Base-by-base conservation (phyloP, 257 asterid genomes). In the Forsythia viridissima region DNA sequence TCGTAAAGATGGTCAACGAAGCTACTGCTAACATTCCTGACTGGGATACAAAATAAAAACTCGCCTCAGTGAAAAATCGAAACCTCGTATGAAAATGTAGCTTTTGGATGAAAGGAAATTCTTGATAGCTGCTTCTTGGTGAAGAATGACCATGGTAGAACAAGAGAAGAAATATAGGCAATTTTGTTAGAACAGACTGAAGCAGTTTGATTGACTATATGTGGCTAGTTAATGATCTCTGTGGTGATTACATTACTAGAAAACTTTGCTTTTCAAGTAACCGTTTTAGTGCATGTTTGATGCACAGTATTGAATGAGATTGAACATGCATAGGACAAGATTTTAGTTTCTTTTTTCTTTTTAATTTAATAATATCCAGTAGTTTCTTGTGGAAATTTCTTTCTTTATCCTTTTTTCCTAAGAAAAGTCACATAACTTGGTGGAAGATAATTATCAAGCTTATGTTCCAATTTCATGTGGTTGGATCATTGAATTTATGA, bases 11-110 rank as follows among this genome's bases (percentile, higher is more conserved):
- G 92, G 57, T 92, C 34, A 92, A 92, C 61, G 90, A 91, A 82
- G 97, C 92, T 8, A 86, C 91, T 76, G 86, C 88, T 8, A 79
- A 91, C 70, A 75, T 90, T 75, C 91, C 92, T 2, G 80, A 90
- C 37, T 92, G 96, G 97, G 92, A 83, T 38, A 76, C 76, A 4
- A 37, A 65, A 46, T 57, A 59, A 30, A 46, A 66, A 42, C 18
- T 34, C 44, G 4, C n/a, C 0, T 18, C 59, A 0, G 0, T 43
- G 36, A 38, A 41, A 77, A 24, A 42, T 21, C 39, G 74, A 43
- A 51, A 63, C 11, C 30, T 42, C 40, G 3, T 63, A 21, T 9
- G n/a, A 9, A 69, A 46, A 7, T 52, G 66, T 76, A 20, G 55
- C 72, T 40, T 59, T 80, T 41, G 80, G 76, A 42, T 77, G 74